Percentiles rank a stretch among this genome's conserved stretches.
Conservation (phyloP, 805 yeast genomes). For the Yamadazyma paraphyllophila region DNA sequence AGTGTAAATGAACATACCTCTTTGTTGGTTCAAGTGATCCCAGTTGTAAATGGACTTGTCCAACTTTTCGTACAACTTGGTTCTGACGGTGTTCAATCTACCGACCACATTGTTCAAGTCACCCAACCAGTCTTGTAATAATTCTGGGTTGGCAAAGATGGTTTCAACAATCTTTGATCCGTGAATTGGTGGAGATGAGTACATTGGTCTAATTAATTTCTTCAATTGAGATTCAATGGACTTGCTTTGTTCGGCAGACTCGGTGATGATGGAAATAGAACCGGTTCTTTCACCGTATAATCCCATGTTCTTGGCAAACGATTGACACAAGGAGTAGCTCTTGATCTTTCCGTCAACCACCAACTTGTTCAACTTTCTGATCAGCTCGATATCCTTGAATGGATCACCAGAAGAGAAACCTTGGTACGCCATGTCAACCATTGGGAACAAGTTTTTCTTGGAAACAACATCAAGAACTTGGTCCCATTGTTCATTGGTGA, state of each 20-base stretch:
- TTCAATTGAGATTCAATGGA: conserved; percentile 78
- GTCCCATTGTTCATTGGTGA: conserved; percentile 77
- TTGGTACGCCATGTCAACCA: conserved; percentile 93
- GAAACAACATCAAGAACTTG: conserved; percentile 63
- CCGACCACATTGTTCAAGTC: conserved; percentile 80
- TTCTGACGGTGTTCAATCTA: conserved; percentile 73
- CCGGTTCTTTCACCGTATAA: conserved; percentile 64
- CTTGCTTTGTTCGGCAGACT: conserved; percentile 48
- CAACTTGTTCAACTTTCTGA: conserved; percentile 45
- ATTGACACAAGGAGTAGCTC: conserved; percentile 53
- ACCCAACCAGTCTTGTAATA: conserved; percentile 71
- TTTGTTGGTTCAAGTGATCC: conserved; percentile 84
- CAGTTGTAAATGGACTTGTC: conserved; percentile 67
- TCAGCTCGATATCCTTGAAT: conserved; percentile 58
- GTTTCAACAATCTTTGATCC: conserved; percentile 87
- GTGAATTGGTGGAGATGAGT: conserved; percentile 92
- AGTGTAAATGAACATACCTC: conserved; percentile 96
- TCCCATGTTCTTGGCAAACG: conserved; percentile 50
- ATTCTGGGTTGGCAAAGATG: conserved; percentile 55
- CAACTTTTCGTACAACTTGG: conserved; percentile 58
- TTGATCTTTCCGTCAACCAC: conserved; percentile 50
- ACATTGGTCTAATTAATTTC: conserved; percentile 78
- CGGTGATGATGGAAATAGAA: conserved; percentile 64
- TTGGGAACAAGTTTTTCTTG: conserved; percentile 63
- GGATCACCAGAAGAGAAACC: conserved; percentile 89